Percentiles rank a stretch among this genome's conserved stretches.
These are phyloP conservation scores for Mycocentrospora acerina DNA, from an alignment of 2,329 filamentous ascomycete species.

Conservation along the genomic window DNA sequence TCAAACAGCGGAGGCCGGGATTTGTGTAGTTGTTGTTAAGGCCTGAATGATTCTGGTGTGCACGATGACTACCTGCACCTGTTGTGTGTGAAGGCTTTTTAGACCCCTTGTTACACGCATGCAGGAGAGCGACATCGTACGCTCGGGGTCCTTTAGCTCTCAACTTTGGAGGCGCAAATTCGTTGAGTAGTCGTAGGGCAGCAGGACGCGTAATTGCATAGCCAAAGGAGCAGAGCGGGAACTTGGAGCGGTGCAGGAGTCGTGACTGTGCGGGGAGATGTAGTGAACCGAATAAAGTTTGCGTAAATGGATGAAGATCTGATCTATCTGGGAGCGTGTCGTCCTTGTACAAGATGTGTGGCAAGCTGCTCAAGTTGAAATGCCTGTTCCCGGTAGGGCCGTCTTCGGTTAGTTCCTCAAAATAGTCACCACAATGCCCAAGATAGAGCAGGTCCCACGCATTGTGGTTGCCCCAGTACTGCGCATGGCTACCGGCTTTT, in stretches of 20 bases:
- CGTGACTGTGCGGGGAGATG: conserved; percentile 40
- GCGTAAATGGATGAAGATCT: conserved; percentile 45
- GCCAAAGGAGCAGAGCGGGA: conserved; percentile 49
- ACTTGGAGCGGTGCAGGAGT: conserved; percentile 44
- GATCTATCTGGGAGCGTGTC: conserved; percentile 38
- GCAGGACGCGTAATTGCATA: conserved; percentile 46
- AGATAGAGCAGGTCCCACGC: conserved; percentile 49
- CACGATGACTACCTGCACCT: conserved; percentile 15
- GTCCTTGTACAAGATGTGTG: conserved; percentile 41
- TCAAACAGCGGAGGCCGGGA: conserved; percentile 46
- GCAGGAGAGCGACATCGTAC: conserved; percentile 47
- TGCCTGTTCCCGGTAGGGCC: conserved; percentile 26
- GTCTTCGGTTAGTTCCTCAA: conserved; percentile 34
- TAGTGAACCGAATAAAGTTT: conserved; percentile 38
- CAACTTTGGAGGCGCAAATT: conserved; percentile 41
- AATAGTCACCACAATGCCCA: conserved; percentile 49
- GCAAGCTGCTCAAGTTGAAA: conserved; percentile 33
- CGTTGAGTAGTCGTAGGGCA: conserved; percentile 41
- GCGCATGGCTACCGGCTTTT: conserved; percentile 24
- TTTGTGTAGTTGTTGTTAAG: conserved; percentile 32
- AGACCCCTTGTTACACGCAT: conserved; percentile 41
- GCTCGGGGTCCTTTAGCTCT: conserved; percentile 34
- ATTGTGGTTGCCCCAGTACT: conserved; percentile 44
- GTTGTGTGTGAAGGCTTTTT: conserved; percentile 32
- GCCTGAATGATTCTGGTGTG: conserved; percentile 20